Evolutionary conservation across 208 protist species (phyloP), one percentile per base, ranked within the genome.

Genomic region (Porcisia hertigi): DNA sequence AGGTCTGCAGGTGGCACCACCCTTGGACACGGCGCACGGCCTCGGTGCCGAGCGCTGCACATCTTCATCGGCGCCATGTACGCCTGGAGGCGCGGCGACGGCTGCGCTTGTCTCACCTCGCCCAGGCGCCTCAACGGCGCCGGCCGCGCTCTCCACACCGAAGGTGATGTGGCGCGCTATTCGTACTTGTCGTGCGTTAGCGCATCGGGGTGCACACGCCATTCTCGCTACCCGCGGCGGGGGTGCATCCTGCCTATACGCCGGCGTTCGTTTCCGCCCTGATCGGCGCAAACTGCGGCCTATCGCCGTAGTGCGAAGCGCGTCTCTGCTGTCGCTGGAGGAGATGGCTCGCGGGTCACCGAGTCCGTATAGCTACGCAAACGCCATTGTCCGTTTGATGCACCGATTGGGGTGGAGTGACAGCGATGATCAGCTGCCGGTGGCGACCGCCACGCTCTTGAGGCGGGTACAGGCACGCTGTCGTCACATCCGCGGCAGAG

Each of bases 201-300:
- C 71, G 57, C 71, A 25, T 11, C 81, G 57, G 41, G 66, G 59
- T 9, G 63, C 39, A 12, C 25, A 25, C n/a, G 57, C 78, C 7
- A 57, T 55, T 9, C 73, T 80, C 36, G 57, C 52, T 54, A 53
- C 30, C 6, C 63, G 60, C 62, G 12, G 43, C 53, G 66, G 58
- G 30, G 20, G 18, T 14, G 36, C 60, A 1, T 73, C 66, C 7
- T 65, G 36, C 84, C 76, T 94, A 0, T 94, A 93, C 73, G 86
- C 92, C 1, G 71, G 79, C 12, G 55, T 94, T 55, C 86, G 86
- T 9, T 88, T 91, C 63, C 79, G 90, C 9, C 83, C 91, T 2
- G 87, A 94, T 75, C 45, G 80, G 11, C 60, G 73, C n/a, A 94
- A 94, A 76, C 81, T 96, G 43, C 88, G 92, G 0, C 92, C 92